A percentile compares a stretch with the other conserved stretches of the same genome.
Conservation (phyloP, 768 basidiomycete genomes). For the Mycena crocata region DNA sequence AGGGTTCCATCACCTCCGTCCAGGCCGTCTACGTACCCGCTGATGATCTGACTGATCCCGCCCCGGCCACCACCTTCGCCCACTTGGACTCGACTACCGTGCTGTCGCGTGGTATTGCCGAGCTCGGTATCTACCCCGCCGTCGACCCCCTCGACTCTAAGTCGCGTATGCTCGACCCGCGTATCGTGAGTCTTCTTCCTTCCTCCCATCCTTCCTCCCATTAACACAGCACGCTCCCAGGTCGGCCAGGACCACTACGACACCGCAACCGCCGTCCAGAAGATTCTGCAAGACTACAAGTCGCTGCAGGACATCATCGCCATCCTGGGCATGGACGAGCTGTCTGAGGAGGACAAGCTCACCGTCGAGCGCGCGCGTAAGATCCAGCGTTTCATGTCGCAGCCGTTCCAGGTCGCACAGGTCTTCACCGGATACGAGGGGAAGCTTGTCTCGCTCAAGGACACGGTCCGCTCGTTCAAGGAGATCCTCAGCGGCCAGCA, state of each 20-base stretch:
- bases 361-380: slow-evolving; percentile 99
- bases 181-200: slow-evolving; percentile 75
- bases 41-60: slow-evolving; percentile 99
- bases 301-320: slow-evolving; percentile 99
- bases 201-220: neutral
- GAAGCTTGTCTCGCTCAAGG: slow-evolving; percentile 95
- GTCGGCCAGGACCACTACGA: slow-evolving; percentile 95
- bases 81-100: slow-evolving; percentile 99
- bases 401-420: slow-evolving; percentile 99
- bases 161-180: slow-evolving; percentile 99
- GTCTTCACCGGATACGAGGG: slow-evolving; percentile 99
- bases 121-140: slow-evolving; percentile 99
- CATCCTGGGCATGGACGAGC: slow-evolving; percentile 99
- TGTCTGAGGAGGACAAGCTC: slow-evolving; percentile 99
- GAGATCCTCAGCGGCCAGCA: slow-evolving; percentile 94
- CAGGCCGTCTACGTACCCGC: slow-evolving; percentile 99
- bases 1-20: slow-evolving; percentile 99
- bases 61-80: slow-evolving; percentile 99
- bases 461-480: slow-evolving; percentile 96
- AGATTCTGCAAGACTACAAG: slow-evolving; percentile 97
- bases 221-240: slow-evolving; percentile 44
- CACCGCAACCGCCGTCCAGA: slow-evolving; percentile 95
- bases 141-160: slow-evolving; percentile 99
- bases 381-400: slow-evolving; percentile 99
- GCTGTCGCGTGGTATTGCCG: slow-evolving; percentile 98